Conservation (phyloP, 169 alveolate genomes). For the Cyclospora cayetanensis region DNA sequence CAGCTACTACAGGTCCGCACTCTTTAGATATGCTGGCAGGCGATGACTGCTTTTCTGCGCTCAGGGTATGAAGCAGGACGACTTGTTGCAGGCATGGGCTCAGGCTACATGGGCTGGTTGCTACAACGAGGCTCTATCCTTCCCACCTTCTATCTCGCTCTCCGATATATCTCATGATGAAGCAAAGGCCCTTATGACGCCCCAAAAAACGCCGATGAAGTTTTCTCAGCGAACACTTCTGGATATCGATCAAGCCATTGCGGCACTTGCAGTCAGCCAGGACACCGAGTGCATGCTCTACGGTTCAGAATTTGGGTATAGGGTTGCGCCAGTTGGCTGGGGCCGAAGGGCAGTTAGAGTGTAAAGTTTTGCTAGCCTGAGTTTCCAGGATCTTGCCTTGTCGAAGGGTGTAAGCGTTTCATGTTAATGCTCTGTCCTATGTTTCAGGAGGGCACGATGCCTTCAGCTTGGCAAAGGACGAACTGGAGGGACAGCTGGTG, state of each 20-base stretch:
- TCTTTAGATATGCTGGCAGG: too few relatives aligned
- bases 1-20: too few relatives aligned
- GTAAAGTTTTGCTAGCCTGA: too few relatives aligned
- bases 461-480: neutral
- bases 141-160: neutral
- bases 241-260: conserved; percentile 7
- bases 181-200: neutral
- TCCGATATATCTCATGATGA: neutral
- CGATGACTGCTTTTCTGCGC: neutral
- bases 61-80: conserved; percentile 38
- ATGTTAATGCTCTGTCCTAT: neutral
- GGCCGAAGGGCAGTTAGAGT: too few relatives aligned
- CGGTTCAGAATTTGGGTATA: neutral
- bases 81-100: neutral
- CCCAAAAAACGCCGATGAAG: neutral
- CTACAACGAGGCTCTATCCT: conserved; percentile 3
- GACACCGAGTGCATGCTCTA: neutral
- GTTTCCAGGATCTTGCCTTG: too few relatives aligned
- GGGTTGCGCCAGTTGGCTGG: too few relatives aligned
- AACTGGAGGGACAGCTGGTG: conserved; percentile 59
- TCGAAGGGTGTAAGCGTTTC: too few relatives aligned
- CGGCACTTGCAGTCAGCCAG: conserved; percentile 6
- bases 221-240: neutral
- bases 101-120: conserved; percentile 44
- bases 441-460: conserved; percentile 9